These are phyloP conservation scores for Penicillium sp. DNA, from an alignment of 2,329 filamentous ascomycete species.

Conservation along the genomic window DNA sequence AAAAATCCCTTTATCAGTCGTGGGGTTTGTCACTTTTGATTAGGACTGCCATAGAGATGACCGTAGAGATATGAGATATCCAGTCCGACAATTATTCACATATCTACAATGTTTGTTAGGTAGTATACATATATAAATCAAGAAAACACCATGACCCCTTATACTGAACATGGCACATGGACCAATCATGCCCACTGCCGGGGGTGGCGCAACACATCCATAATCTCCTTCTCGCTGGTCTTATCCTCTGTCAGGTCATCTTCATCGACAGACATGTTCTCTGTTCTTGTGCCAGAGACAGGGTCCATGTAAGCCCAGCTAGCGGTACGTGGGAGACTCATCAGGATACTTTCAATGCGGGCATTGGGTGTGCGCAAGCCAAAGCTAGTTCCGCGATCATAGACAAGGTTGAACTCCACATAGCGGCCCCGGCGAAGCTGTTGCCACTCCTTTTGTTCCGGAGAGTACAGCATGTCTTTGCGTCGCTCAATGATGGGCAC, in stretches of 20 bases:
- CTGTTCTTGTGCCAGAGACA: slow-evolving; percentile 44
- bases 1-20: not conserved
- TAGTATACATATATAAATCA: slow-evolving; percentile 1
- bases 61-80: not conserved
- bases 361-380: slow-evolving; percentile 89
- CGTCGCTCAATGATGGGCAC: slow-evolving; percentile 81
- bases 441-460: slow-evolving; percentile 91
- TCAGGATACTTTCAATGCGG: slow-evolving; percentile 91
- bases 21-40: not conserved
- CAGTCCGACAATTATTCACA: slow-evolving; percentile 1
- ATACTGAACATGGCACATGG: not conserved
- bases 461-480: slow-evolving; percentile 88
- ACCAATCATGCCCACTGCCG: slow-evolving; percentile 54
- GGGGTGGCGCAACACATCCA: slow-evolving; percentile 66
- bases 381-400: slow-evolving; percentile 92
- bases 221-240: slow-evolving; percentile 66
- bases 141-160: not conserved
- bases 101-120: not conserved
- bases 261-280: slow-evolving; percentile 47
- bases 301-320: slow-evolving; percentile 93
- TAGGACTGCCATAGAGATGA: not conserved
- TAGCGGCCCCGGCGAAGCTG: slow-evolving; percentile 91
- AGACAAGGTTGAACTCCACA: slow-evolving; percentile 97
- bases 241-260: slow-evolving; percentile 33
- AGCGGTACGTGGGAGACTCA: slow-evolving; percentile 92